phyloP scores from a whole-genome alignment of 257 asterid species.

The Gentiana macrophylla region DNA sequence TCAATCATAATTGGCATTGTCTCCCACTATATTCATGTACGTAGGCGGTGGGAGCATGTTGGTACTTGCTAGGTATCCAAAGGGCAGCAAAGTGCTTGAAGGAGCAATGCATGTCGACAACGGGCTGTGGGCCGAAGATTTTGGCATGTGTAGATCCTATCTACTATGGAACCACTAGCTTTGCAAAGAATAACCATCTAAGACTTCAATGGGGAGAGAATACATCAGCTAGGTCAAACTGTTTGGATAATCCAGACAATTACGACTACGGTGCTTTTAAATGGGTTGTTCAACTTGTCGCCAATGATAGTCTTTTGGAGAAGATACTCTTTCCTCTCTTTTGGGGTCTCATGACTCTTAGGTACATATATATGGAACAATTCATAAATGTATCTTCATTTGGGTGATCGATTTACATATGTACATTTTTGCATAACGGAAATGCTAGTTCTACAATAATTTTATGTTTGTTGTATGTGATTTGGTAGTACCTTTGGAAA shows the following conservation, averaged over 20 bases:
- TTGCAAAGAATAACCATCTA: constrained; percentile 25
- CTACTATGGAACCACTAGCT: constrained; percentile 35
- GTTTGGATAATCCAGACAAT: constrained; percentile 48
- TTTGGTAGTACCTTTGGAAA: constrained; percentile 73
- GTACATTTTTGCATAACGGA: too few relatives aligned
- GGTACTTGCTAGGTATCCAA: constrained; percentile 41
- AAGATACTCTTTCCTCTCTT: constrained; percentile 82
- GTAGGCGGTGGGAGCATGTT: constrained; percentile 48
- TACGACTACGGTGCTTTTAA: constrained; percentile 76
- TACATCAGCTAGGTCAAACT: constrained; percentile 36
- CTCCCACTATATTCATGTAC: too few relatives aligned
- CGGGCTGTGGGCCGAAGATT: constrained; percentile 13
- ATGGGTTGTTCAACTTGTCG: constrained; percentile 90
- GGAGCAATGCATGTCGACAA: constrained; percentile 15
- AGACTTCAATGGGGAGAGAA: constrained; percentile 61
- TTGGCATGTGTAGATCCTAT: constrained; percentile 28
- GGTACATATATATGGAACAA: constrained; percentile 24
- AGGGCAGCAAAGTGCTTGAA: constrained; percentile 33
- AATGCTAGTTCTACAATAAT: neutral
- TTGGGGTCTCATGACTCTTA: constrained; percentile 98
- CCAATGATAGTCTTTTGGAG: constrained; percentile 72
- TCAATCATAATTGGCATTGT: too few relatives aligned
- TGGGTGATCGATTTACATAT: neutral
- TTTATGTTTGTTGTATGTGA: neutral
- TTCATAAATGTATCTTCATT: neutral